Evolutionary conservation across 208 protist genomes (phyloP), one percentile per base, ranked within the genome.

Genomic region (Porcisia hertigi): DNA sequence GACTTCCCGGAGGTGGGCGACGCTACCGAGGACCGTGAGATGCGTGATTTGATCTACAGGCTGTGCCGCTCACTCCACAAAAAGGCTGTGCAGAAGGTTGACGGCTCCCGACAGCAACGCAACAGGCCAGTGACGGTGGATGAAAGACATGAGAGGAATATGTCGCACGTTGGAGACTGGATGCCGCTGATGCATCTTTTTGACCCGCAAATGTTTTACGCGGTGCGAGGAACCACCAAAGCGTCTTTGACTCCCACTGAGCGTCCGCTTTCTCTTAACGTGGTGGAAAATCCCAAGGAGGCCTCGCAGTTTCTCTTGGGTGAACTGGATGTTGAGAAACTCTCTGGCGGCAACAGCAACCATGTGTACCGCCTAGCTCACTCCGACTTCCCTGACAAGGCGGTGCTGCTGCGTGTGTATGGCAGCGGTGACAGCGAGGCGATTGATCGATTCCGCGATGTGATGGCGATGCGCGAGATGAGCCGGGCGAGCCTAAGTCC

Each of bases 321-420:
- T 30, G 89, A 92, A 53, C 77, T 96, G 63, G 78, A 87, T n/a
- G 88, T 96, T 49, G 88, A 92, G 81, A 88, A 90, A 57, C 81
- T 96, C 39, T 83, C 86, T n/a, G 88, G 89, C 25, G 92, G 92
- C 45, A 96, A 96, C 73, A 96, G 92, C 83, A 96, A 96, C 72
- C 85, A 92, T 76, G 92, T 96, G 58, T 96, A 94, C 81, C 87
- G 88, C n/a, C 79, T 96, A 18, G 77, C 74, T 9, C 88, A 92
- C 79, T 72, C 87, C 20, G 79, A 85, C 57, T 93, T 90, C 59
- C 86, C 84, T 0, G 82, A 80, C 45, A 89, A 90, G 70, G 78
- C 76, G 2, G 82, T 96, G 25, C 75, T 96, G 57, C 79, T 96
- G 73, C 89, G 92, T 39, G 88, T 96, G 52, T 96, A 96, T 76